A percentile compares a stretch with the other conserved stretches of the same genome.
These are phyloP conservation scores for Sporisorium graminicola DNA, from an alignment of 1,284 basidiomycete species.

Conservation along the genomic window DNA sequence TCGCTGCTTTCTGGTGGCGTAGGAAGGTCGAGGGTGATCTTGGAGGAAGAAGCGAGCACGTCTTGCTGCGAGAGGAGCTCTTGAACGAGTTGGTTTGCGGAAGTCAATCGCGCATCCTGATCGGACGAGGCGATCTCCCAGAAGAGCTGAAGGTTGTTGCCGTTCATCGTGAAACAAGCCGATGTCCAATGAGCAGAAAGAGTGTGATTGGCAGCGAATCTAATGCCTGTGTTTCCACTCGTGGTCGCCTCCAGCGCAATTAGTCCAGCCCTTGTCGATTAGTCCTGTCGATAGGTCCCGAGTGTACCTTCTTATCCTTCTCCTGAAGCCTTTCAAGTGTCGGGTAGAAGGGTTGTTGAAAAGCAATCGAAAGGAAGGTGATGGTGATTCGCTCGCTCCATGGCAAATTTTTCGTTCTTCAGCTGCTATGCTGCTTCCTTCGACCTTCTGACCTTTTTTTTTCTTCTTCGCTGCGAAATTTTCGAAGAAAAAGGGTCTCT, in stretches of 20 bases:
- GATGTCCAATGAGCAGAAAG: neutral
- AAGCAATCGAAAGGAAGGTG: neutral
- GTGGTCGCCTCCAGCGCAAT: neutral
- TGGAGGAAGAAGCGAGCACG: conserved; percentile 44
- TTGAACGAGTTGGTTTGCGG: conserved; percentile 85
- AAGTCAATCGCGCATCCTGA: conserved; percentile 83
- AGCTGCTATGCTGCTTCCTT: neutral
- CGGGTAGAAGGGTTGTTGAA: neutral
- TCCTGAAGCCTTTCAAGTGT: neutral
- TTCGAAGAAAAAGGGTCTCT: conserved; percentile 4
- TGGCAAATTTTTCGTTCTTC: conserved; percentile 6
- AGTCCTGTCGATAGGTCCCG: no score
- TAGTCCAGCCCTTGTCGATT: no score
- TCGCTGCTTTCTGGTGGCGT: conserved; percentile 62
- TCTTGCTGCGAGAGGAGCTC: conserved; percentile 73
- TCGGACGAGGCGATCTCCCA: conserved; percentile 90
- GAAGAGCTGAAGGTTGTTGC: conserved; percentile 84
- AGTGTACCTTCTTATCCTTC: no score
- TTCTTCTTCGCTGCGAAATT: conserved; percentile 6
- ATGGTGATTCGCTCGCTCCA: neutral
- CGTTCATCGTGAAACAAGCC: conserved; percentile 75
- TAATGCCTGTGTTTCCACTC: neutral
- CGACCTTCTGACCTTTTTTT: neutral
- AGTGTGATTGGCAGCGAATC: neutral
- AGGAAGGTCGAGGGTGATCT: conserved; percentile 45